phyloP scores from a whole-genome alignment of 108 stramenopile genomes.

The Mayamaea pseudoterrestris region DNA sequence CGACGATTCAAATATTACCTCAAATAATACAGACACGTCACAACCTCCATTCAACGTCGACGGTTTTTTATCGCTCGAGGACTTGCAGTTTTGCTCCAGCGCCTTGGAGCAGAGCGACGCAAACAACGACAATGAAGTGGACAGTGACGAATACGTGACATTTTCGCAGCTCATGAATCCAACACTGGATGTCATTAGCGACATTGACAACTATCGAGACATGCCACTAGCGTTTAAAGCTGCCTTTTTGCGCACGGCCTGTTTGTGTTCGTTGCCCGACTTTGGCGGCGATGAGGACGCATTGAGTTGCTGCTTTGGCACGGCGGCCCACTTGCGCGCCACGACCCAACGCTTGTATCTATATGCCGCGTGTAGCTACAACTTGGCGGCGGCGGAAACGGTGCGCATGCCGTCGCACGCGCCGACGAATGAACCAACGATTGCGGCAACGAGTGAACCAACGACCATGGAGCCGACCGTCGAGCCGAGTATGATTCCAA shows the following conservation, averaged over 20 bases:
- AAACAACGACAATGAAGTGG: slow-evolving; percentile 19
- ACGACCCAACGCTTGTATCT: slow-evolving; percentile 20
- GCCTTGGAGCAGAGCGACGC: slow-evolving; percentile 17
- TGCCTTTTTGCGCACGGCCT: slow-evolving; percentile 24
- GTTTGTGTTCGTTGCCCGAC: slow-evolving; percentile 20
- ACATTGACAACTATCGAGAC: slow-evolving; percentile 9
- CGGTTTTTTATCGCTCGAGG: too few species aligned
- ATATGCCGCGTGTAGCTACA: slow-evolving; percentile 24
- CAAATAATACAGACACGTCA: too few species aligned
- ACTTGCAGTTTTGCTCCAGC: not conserved
- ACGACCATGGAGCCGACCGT: not conserved
- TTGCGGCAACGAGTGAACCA: not conserved
- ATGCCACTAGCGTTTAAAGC: slow-evolving; percentile 17
- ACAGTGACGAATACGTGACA: slow-evolving; percentile 21
- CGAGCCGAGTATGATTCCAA: slow-evolving; percentile 10
- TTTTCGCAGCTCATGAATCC: slow-evolving; percentile 23
- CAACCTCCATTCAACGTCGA: too few species aligned
- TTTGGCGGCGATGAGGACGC: slow-evolving; percentile 2
- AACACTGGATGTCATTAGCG: slow-evolving; percentile 10
- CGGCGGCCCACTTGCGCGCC: slow-evolving; percentile 19
- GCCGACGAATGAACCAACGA: slow-evolving; percentile 1
- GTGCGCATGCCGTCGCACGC: not conserved
- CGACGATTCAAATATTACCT: too few species aligned
- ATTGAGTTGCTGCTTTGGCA: slow-evolving; percentile 24
- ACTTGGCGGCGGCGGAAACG: slow-evolving; percentile 13